Evolutionary conservation across 2,329 filamentous ascomycete genomes (phyloP).

Genomic region (Penicillium brasilianum): DNA sequence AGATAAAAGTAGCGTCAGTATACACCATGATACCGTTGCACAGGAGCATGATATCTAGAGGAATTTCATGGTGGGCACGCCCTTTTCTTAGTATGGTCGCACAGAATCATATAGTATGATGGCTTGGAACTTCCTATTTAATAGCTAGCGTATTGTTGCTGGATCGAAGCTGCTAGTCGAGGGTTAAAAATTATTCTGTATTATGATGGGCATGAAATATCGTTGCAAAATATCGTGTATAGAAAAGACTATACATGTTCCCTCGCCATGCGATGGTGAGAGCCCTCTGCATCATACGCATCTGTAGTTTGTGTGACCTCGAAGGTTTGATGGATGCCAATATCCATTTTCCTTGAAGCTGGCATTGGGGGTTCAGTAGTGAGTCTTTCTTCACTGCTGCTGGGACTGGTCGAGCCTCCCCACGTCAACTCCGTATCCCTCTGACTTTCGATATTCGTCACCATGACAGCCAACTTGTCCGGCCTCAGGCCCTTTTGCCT

Average conservation of each 20-base stretch:
- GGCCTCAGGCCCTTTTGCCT: constrained; percentile 31
- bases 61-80: neutral
- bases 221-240: neutral
- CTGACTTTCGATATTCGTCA: constrained; percentile 38
- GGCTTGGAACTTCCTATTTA: too few relatives aligned
- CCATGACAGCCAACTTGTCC: constrained; percentile 37
- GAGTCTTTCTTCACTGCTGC: constrained; percentile 37
- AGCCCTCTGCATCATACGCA: constrained; percentile 17
- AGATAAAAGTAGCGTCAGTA: neutral
- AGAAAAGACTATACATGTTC: constrained; percentile 28
- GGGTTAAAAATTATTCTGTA: neutral
- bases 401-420: constrained; percentile 26
- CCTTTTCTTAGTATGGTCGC: neutral
- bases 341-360: constrained; percentile 25
- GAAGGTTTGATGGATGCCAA: constrained; percentile 38
- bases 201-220: neutral
- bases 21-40: too few relatives aligned
- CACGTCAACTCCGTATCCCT: constrained; percentile 26
- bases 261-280: constrained; percentile 15
- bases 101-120: neutral
- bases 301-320: constrained; percentile 36
- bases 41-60: neutral
- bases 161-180: neutral
- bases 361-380: constrained; percentile 25
- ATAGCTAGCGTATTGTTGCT: too few relatives aligned